Evolutionary conservation across 2,329 filamentous ascomycete genomes (phyloP), one percentile per base, ranked within the genome.

Genomic region (Ophiostoma quercus): DNA sequence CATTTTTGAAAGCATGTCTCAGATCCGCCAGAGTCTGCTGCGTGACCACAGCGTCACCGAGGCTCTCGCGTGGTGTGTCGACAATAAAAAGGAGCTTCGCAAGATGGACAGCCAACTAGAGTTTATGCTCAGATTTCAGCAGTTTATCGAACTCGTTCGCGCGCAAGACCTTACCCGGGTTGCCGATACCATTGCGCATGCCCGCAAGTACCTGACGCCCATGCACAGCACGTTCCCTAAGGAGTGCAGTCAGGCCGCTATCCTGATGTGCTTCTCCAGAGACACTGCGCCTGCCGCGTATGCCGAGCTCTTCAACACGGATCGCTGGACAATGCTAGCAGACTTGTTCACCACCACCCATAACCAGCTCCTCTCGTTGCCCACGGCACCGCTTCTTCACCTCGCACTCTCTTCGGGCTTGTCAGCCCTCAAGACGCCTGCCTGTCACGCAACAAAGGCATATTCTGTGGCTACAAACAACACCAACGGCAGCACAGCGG

Each of bases 391-490:
- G 0, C 86, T 97, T 22, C 87, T 99, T 34, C 92, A 98, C 79
- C 90, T 96, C 72, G 95, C 95, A 14, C 86, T 99, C 11, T 92
- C 90, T 0, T 93, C 94, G 0, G 95, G 95, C 8, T 86, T 99
- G 11, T 97, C 94, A 0, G 94, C 95, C 0, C 88, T 99, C 74
- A 99, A 99, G 79, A 98, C 95, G 0, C 95, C 95, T 0, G 89
- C 92, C 19, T 99, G 95, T 78, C 94, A 98, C 80, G 62, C 62
- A 34, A 65, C 90, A 90, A 1, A 81, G 67, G 63, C 51, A 1
- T 68, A 57, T 14, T 22, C 14, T 32, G 22, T 37, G 25, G 69
- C 9, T 22, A 51, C 32, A 16, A 66, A 57, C 47, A 47, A 2
- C 9, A 34, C 25, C 6, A 19, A 25, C 43, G 22, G 67, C 16